Evolutionary conservation across 208 protist genomes (phyloP).

Genomic region (Borovskyia barvae): DNA sequence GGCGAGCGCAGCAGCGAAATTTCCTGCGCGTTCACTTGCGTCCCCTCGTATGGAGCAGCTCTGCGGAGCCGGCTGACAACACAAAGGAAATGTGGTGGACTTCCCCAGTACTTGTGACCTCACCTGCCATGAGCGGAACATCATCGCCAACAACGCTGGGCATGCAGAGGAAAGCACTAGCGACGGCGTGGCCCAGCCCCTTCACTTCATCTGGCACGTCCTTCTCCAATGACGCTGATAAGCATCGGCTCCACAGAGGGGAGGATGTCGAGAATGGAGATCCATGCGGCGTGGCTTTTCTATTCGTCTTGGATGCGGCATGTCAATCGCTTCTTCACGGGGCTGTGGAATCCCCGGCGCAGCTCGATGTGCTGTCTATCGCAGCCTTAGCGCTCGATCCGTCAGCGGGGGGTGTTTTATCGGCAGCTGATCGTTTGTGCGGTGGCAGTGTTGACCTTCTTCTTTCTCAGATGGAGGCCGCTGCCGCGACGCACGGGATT

Average conservation of each 20-base stretch:
- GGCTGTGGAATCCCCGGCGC: constrained; percentile 25
- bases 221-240: no score
- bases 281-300: constrained; percentile 25
- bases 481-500: background rate
- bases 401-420: constrained; percentile 55
- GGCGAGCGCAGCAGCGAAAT: background rate
- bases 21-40: background rate
- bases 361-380: constrained; percentile 57
- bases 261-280: no score
- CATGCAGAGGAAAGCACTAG: no score
- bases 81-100: background rate
- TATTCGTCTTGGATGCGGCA: constrained; percentile 43
- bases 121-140: no score
- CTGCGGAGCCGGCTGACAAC: background rate
- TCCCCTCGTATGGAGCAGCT: background rate
- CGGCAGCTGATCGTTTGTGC: constrained; percentile 37
- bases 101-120: no score
- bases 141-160: no score
- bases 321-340: constrained; percentile 35
- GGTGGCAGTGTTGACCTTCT: constrained; percentile 10
- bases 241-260: no score
- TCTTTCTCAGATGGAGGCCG: constrained; percentile 16
- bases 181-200: no score
- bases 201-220: no score
- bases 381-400: constrained; percentile 40